These are phyloP conservation scores for Naganishia albida DNA, from an alignment of 1,284 basidiomycete genomes.

Conservation along the genomic window DNA sequence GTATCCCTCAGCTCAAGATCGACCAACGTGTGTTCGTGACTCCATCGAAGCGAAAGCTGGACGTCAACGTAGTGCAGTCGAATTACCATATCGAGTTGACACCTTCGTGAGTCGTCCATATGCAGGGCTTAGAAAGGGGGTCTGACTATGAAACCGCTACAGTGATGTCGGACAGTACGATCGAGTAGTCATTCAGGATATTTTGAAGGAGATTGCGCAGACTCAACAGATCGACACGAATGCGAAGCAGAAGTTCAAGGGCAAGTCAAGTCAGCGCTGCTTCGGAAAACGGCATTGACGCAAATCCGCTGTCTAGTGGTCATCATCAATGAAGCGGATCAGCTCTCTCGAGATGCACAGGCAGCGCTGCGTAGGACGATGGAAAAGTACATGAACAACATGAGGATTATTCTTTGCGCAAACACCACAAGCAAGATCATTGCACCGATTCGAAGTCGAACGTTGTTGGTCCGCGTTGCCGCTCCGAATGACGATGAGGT, in stretches of 20 bases:
- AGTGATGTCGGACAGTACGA: conserved; percentile 97
- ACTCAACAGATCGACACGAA: conserved; percentile 96
- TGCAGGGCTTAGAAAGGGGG: not conserved
- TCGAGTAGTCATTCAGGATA: conserved; percentile 91
- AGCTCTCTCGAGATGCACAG: conserved; percentile 91
- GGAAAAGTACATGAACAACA: conserved; percentile 99
- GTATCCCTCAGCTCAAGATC: conserved; percentile 76
- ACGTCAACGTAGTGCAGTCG: conserved; percentile 95
- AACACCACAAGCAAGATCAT: conserved; percentile 96
- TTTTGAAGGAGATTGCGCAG: conserved; percentile 97
- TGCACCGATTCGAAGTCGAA: conserved; percentile 93
- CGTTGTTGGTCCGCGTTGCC: conserved; percentile 88
- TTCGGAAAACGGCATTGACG: not conserved
- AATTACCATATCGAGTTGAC: conserved; percentile 99
- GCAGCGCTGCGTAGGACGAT: conserved; percentile 95
- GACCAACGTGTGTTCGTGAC: conserved; percentile 96
- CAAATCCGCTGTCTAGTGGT: conserved; percentile 66
- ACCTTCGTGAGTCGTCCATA: conserved; percentile 67
- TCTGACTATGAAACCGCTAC: conserved; percentile 16
- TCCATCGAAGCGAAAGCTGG: conserved; percentile 90
- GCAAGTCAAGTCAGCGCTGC: conserved; percentile 63
- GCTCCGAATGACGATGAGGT: conserved; percentile 81
- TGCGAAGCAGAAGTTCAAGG: conserved; percentile 96
- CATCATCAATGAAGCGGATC: conserved; percentile 96
- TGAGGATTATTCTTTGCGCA: conserved; percentile 96